Conservation (phyloP, 1,284 basidiomycete genomes). For the Cryptococcus sp. region DNA sequence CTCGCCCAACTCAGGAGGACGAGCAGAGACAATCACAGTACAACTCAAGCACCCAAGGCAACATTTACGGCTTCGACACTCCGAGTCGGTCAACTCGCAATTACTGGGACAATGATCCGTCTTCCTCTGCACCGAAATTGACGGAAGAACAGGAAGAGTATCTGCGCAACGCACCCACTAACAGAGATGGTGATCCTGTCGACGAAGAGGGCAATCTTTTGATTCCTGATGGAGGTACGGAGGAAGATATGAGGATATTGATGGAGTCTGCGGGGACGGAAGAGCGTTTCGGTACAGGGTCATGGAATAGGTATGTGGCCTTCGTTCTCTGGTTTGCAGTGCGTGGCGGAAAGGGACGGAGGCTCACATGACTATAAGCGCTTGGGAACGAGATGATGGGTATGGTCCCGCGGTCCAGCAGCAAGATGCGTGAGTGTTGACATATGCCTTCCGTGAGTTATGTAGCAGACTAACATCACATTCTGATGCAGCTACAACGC, state of each 20-base stretch:
- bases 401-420: too few species aligned
- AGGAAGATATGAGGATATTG: constrained; percentile 10
- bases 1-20: constrained; percentile 17
- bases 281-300: neutral
- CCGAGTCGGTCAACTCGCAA: neutral
- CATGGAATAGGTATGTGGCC: neutral
- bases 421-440: too few species aligned
- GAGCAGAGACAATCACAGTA: neutral
- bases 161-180: constrained; percentile 18
- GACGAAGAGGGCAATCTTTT: constrained; percentile 35
- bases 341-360: neutral
- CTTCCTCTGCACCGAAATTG: neutral
- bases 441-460: too few species aligned
- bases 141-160: constrained; percentile 20
- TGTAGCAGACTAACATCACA: too few species aligned
- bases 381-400: too few species aligned
- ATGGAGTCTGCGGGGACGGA: neutral
- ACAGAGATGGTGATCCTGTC: constrained; percentile 33
- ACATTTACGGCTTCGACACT: neutral
- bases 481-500: too few species aligned
- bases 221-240: constrained; percentile 12
- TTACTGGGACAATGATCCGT: neutral
- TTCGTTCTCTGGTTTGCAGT: neutral
- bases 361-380: neutral
- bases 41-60: neutral